These are phyloP conservation scores for Fusarium chuoi DNA, from an alignment of 2,329 filamentous ascomycete genomes.

Conservation along the genomic window DNA sequence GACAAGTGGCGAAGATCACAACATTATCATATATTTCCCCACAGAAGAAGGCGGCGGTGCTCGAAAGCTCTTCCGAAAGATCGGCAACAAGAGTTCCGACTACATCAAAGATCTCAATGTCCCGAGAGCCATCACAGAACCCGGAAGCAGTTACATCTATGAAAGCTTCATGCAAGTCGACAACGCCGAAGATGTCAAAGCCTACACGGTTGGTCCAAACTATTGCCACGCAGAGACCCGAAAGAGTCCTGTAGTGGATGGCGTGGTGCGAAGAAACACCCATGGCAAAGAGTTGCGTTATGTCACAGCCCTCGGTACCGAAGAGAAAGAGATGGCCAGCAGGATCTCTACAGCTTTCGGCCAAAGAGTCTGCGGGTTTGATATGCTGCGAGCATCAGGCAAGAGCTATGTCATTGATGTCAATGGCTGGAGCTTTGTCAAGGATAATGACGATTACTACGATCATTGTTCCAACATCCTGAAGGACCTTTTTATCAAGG, in stretches of 20 bases:
- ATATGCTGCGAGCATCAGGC: constrained; percentile 86
- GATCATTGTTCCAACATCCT: constrained; percentile 89
- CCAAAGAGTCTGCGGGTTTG: constrained; percentile 95
- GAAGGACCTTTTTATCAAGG: constrained; percentile 86
- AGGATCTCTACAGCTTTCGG: constrained; percentile 93
- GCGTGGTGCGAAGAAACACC: constrained; percentile 93
- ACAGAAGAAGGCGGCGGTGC: constrained; percentile 88
- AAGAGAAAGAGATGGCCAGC: constrained; percentile 86
- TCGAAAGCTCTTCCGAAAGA: constrained; percentile 91
- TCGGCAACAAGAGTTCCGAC: constrained; percentile 99
- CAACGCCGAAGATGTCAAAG: constrained; percentile 98
- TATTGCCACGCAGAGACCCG: constrained; percentile 98
- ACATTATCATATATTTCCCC: constrained; percentile 97
- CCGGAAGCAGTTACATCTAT: constrained; percentile 88
- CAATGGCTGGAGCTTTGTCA: constrained; percentile 99
- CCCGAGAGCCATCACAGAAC: constrained; percentile 84
- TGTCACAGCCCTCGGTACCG: constrained; percentile 82
- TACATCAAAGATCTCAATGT: constrained; percentile 80
- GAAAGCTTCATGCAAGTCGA: constrained; percentile 97
- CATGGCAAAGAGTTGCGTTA: constrained; percentile 98
- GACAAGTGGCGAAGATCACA: constrained; percentile 97
- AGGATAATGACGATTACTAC: constrained; percentile 99
- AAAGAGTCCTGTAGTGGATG: constrained; percentile 97
- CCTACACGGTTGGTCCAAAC: constrained; percentile 91
- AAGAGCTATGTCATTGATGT: constrained; percentile 98